phyloP scores from a whole-genome alignment of 192 early-diverging fungal species.

The Funneliformis geosporum region DNA sequence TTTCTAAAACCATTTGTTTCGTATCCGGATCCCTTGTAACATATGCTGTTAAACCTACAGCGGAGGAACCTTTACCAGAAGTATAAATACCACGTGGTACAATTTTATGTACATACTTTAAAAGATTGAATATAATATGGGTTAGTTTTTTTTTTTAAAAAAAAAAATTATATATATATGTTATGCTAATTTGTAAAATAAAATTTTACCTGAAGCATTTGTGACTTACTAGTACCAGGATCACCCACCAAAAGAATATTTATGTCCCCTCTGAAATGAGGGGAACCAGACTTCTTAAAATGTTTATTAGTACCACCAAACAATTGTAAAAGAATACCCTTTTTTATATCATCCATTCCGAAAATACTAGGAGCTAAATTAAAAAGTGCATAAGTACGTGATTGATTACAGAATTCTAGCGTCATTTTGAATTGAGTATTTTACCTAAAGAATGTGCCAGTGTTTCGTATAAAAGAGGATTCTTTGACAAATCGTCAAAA shows the following conservation, averaged over 20 bases:
- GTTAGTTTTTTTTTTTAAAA: neutral
- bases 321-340: slow-evolving; percentile 90
- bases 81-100: slow-evolving; percentile 96
- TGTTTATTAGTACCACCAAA: slow-evolving; percentile 95
- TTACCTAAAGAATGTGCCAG: slow-evolving; percentile 78
- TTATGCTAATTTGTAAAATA: neutral
- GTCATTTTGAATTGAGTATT: neutral
- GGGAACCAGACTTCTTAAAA: slow-evolving; percentile 65
- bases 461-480: slow-evolving; percentile 76
- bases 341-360: slow-evolving; percentile 97
- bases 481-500: slow-evolving; percentile 59
- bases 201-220: slow-evolving; percentile 64
- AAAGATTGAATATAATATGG: neutral
- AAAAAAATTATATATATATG: neutral
- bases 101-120: slow-evolving; percentile 84
- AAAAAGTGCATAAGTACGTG: neutral
- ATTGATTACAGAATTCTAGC: neutral
- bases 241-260: slow-evolving; percentile 96
- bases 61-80: slow-evolving; percentile 94
- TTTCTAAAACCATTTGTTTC: slow-evolving; percentile 93
- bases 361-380: slow-evolving; percentile 84
- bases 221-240: slow-evolving; percentile 95
- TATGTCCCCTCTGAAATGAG: slow-evolving; percentile 82
- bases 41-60: slow-evolving; percentile 95
- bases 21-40: slow-evolving; percentile 94